These are phyloP conservation scores for Xanthoconium stramineum DNA, from an alignment of 768 basidiomycete species.

Conservation along the genomic window DNA sequence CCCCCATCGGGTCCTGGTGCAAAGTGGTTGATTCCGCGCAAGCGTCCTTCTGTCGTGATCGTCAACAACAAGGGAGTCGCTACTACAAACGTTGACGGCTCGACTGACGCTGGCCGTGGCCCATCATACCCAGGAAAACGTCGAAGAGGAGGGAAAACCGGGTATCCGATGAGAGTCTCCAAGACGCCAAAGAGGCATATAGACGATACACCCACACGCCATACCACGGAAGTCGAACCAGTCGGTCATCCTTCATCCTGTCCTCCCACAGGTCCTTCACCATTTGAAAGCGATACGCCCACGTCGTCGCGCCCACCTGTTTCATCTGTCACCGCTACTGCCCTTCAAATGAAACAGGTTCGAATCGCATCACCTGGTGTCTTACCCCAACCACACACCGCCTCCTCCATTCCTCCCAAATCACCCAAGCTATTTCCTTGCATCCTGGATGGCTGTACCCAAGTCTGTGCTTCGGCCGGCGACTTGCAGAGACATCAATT, in stretches of 20 bases:
- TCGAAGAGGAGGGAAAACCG: conserved; percentile 7
- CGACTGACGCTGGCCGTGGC: neutral
- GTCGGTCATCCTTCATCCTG: neutral
- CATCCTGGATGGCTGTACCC: conserved; percentile 20
- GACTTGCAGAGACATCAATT: conserved; percentile 29
- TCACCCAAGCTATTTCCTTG: conserved; percentile 24
- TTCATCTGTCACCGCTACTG: conserved; percentile 5
- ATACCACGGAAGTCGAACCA: no score
- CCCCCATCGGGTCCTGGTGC: conserved; percentile 10
- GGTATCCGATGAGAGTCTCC: neutral
- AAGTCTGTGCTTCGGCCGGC: conserved; percentile 27
- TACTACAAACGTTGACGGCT: neutral
- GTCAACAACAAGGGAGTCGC: neutral
- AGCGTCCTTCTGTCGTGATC: conserved; percentile 19
- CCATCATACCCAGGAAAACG: conserved; percentile 13
- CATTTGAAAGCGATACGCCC: neutral
- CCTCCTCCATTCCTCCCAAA: neutral
- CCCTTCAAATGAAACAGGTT: conserved; percentile 10
- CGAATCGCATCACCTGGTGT: conserved; percentile 15
- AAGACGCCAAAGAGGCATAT: conserved; percentile 16
- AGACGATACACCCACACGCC: conserved; percentile 10
- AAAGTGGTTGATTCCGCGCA: conserved; percentile 20
- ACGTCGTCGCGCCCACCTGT: neutral
- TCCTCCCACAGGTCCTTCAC: neutral
- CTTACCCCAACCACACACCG: neutral